A percentile compares a stretch with the other conserved stretches of the same genome.
Conservation (phyloP, 495 filamentous ascomycete genomes). For the Xylaria nigripes region DNA sequence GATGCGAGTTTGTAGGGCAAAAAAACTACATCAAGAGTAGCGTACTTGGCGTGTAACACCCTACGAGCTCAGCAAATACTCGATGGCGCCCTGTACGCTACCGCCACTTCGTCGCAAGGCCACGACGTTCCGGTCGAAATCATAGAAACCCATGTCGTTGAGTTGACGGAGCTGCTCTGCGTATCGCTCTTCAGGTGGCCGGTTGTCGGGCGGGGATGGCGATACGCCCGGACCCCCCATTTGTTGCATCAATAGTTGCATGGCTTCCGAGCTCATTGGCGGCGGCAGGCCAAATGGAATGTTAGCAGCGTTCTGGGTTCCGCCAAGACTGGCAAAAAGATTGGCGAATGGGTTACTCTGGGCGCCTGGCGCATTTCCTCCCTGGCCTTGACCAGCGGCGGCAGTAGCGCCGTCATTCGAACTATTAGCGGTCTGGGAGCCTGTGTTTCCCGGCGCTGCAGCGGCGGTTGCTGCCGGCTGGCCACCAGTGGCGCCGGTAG, state of each 20-base stretch:
- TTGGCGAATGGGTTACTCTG: conserved; percentile 35
- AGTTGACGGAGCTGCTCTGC: conserved; percentile 83
- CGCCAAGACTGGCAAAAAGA: conserved; percentile 28
- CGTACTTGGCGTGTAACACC: neutral
- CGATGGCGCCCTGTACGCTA: conserved; percentile 90
- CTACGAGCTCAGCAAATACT: conserved; percentile 52
- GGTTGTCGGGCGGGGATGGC: conserved; percentile 58
- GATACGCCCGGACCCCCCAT: conserved; percentile 29
- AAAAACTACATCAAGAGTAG: neutral
- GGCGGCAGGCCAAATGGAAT: conserved; percentile 16
- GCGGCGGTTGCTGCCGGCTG: neutral
- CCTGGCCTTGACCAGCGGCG: conserved; percentile 18
- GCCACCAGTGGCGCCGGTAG: neutral
- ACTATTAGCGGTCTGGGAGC: conserved; percentile 4
- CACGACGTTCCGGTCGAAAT: conserved; percentile 87
- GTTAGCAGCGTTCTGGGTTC: conserved; percentile 2
- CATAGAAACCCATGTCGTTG: conserved; percentile 98
- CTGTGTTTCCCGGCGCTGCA: neutral
- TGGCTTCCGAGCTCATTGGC: conserved; percentile 28
- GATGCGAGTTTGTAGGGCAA: neutral
- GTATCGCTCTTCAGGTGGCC: conserved; percentile 90
- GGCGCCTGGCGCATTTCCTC: conserved; percentile 10
- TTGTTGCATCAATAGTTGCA: conserved; percentile 40
- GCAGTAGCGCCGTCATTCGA: conserved; percentile 7
- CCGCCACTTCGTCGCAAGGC: conserved; percentile 85